These are phyloP conservation scores for Fraxinus quadrangulata DNA, from an alignment of 257 asterid genomes.

Conservation along the genomic window DNA sequence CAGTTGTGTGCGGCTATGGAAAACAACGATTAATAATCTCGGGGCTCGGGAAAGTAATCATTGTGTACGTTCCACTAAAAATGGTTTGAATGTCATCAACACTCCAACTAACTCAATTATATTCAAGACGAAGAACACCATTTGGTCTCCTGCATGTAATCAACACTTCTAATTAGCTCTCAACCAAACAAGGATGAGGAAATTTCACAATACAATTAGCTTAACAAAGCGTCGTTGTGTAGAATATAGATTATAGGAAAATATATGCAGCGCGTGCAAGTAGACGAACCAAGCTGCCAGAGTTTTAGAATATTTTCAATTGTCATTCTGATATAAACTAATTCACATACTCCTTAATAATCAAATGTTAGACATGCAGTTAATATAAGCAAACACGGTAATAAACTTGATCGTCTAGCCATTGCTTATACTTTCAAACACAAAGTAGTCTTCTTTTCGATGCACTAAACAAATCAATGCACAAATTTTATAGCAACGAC, in stretches of 20 bases:
- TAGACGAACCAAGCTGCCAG: not conserved
- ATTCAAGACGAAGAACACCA: conserved; percentile 36
- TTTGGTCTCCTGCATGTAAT: not conserved
- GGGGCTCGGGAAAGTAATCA: not conserved
- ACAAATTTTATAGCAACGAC: not conserved
- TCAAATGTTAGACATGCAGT: too few species aligned
- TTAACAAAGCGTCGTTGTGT: not conserved
- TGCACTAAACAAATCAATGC: not conserved
- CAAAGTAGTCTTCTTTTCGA: not conserved
- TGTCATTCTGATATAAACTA: not conserved
- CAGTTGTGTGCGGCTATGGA: not conserved
- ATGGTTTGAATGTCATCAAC: conserved; percentile 60
- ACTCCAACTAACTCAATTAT: conserved; percentile 53
- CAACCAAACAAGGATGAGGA: not conserved
- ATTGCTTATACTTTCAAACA: not conserved
- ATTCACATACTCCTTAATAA: not conserved
- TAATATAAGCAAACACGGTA: not conserved
- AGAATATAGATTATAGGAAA: not conserved
- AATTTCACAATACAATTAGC: not conserved
- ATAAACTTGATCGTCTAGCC: not conserved
- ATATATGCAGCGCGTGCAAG: not conserved
- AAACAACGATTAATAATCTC: not conserved
- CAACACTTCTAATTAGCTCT: not conserved
- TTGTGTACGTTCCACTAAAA: conserved; percentile 37
- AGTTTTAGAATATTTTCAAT: not conserved